Evolutionary conservation across 805 yeast species (phyloP).

Genomic region (Schizosaccharomyces japonicus): DNA sequence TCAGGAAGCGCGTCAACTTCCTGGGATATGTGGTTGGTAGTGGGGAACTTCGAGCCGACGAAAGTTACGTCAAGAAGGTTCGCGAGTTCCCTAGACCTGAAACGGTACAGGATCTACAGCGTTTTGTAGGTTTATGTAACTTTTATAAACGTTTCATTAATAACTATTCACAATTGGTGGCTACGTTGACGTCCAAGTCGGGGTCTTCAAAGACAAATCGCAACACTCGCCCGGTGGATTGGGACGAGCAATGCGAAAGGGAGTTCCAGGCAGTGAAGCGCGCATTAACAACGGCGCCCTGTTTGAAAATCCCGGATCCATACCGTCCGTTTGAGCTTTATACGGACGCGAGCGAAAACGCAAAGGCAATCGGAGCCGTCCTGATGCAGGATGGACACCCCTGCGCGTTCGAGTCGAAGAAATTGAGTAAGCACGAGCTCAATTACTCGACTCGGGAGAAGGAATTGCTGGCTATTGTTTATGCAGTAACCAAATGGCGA

Average conservation of each 20-base stretch:
- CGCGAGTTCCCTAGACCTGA: background rate
- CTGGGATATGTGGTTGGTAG: background rate
- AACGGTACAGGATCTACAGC: background rate
- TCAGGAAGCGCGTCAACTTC: background rate
- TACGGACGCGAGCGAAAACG: slow-evolving; percentile 9
- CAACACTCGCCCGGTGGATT: background rate
- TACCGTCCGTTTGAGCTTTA: background rate
- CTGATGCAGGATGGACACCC: slow-evolving; percentile 4
- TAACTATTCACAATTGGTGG: background rate
- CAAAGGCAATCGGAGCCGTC: slow-evolving; percentile 5
- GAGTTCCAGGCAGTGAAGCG: background rate
- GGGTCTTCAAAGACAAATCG: background rate
- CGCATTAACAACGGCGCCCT: background rate
- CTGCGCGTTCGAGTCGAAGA: too few relatives aligned
- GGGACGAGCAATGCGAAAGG: background rate
- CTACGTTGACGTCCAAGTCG: background rate
- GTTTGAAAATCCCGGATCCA: background rate
- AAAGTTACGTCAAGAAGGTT: background rate
- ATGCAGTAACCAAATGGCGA: slow-evolving; percentile 6
- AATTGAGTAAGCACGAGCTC: slow-evolving; percentile 4
- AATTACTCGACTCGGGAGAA: slow-evolving; percentile 8
- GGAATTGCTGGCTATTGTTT: slow-evolving; percentile 6
- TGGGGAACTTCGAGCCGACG: slow-evolving; percentile 6
- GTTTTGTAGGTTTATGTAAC: background rate
- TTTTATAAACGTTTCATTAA: background rate